phyloP scores from a whole-genome alignment of 1,284 basidiomycete species.

The Sporisorium graminicola region DNA sequence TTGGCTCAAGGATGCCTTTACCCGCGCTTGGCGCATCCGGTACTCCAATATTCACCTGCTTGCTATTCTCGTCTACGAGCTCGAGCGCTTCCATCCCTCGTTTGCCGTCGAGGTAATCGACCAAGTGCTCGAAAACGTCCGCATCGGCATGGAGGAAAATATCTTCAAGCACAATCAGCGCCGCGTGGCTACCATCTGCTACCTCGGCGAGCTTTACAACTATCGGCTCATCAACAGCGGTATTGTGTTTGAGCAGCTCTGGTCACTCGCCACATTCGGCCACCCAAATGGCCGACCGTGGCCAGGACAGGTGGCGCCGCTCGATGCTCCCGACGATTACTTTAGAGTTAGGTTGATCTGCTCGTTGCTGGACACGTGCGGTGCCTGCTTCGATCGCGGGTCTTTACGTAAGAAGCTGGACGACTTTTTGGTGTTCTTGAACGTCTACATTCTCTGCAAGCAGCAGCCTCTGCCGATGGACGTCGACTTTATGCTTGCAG shows the following conservation, averaged over 20 bases:
- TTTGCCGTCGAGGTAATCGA: constrained; percentile 91
- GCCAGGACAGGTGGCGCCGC: constrained; percentile 80
- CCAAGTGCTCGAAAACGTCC: constrained; percentile 91
- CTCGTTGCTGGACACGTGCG: constrained; percentile 91
- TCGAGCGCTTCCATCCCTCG: constrained; percentile 89
- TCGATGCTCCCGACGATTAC: constrained; percentile 95
- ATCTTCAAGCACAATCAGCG: constrained; percentile 95
- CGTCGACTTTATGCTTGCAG: constrained; percentile 93
- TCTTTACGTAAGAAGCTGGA: constrained; percentile 90
- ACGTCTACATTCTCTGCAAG: constrained; percentile 92
- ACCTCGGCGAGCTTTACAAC: constrained; percentile 96
- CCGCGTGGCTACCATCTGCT: constrained; percentile 89
- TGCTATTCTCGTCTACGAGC: constrained; percentile 91
- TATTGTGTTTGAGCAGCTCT: constrained; percentile 92
- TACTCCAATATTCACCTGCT: constrained; percentile 90
- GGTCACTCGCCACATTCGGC: constrained; percentile 95
- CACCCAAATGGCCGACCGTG: constrained; percentile 91
- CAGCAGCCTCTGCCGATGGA: constrained; percentile 87
- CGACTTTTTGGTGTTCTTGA: constrained; percentile 90
- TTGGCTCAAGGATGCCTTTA: constrained; percentile 81
- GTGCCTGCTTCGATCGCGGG: constrained; percentile 96
- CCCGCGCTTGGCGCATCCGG: constrained; percentile 96
- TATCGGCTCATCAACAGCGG: constrained; percentile 90
- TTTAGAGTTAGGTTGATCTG: constrained; percentile 94
- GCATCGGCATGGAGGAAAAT: constrained; percentile 88